phyloP scores from a whole-genome alignment of 2,329 filamentous ascomycete genomes.

The Ophiostoma pallidulum region DNA sequence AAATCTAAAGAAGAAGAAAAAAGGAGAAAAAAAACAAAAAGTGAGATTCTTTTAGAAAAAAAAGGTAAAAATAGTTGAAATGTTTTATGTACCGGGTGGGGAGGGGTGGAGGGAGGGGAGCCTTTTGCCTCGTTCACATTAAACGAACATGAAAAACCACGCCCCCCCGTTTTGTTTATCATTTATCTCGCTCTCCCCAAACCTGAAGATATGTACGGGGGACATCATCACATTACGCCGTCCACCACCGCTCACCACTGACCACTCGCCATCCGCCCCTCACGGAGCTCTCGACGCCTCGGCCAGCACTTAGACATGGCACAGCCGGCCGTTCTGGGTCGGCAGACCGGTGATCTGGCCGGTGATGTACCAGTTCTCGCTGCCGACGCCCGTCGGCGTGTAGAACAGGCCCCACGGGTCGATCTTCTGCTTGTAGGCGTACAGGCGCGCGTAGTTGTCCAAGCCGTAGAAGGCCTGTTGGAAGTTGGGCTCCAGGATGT shows the following conservation, averaged over 20 bases:
- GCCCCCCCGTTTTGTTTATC: too few species aligned
- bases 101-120: too few species aligned
- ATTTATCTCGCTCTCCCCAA: too few species aligned
- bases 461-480: constrained; percentile 27
- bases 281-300: too few species aligned
- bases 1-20: not conserved
- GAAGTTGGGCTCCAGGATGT: constrained; percentile 26
- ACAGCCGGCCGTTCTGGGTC: constrained; percentile 17
- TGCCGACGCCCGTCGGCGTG: constrained; percentile 18
- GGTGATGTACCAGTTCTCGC: constrained; percentile 19
- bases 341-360: constrained; percentile 16
- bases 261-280: too few species aligned
- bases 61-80: not conserved
- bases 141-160: too few species aligned
- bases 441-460: constrained; percentile 23
- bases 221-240: too few species aligned
- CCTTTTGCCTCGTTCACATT: too few species aligned
- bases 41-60: not conserved
- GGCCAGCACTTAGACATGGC: constrained; percentile 10
- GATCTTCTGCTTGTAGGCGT: constrained; percentile 24
- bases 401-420: constrained; percentile 27
- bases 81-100: not conserved
- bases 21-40: not conserved
- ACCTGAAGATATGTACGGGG: too few species aligned
- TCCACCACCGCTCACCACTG: too few species aligned